Evolutionary conservation across 1,284 basidiomycete species (phyloP), one percentile per base, ranked within the genome.

Genomic region (Pascua guehoae): DNA sequence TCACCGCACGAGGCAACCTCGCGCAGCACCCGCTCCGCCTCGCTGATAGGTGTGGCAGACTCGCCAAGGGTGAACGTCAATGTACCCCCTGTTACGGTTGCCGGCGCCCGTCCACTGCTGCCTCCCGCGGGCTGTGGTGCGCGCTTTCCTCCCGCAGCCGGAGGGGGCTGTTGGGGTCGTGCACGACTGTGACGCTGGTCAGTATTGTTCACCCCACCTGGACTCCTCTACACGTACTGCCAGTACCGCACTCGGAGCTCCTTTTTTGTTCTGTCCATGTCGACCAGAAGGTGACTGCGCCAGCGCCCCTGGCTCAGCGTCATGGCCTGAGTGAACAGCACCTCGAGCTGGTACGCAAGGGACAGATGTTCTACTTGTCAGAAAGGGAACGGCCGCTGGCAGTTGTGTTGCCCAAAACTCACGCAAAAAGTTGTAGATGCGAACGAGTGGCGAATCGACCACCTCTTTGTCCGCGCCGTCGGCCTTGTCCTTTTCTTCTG

Each of bases 361-460:
- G 69, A 73, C 2, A 75, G 52, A 53, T 74, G 69, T 62, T 74
- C 72, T 74, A 46, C 8, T 14, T 5, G 49, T 55, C 16, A 57
- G 51, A 32, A 32, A 32, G 24, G 24, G n/a, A n/a, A 32, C 24
- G 7, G 24, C 24, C 24, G 24, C 3, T 32, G 24, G 24, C 24
- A 32, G 24, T 32, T 32, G 40, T 48, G 3, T 16, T 45, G 10
- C 7, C 12, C 8, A 12, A 10, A 4, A 65, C 72, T 62, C 49
- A 74, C 72, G 68, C n/a, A 75, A 42, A 17, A 71, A 68, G 53
- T 75, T 75, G 57, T 66, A 66, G 15, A 75, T 50, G 46, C 73
- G 60, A 8, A 72, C 67, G 3, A 75, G 57, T 9, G 73, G 73
- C 24, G 72, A 62, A 53, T 74, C 73, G 3, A 70, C 67, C 10